Base-by-base conservation (phyloP, 2,329 filamentous ascomycete species). In the Colletotrichum liriopes region DNA sequence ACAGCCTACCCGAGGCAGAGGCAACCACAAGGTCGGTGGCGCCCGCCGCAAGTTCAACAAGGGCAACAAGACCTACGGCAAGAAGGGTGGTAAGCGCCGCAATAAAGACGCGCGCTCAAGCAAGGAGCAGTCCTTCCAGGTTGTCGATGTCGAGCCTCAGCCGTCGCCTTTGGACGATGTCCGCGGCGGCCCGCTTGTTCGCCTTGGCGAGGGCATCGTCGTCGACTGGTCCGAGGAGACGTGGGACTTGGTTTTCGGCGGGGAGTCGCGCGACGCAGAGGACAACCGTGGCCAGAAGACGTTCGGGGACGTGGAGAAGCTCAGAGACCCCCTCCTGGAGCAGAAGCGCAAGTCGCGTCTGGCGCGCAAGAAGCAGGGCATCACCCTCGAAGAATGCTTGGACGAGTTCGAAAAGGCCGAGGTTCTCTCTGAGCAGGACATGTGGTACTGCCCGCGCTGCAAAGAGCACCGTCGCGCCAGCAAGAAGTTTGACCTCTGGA, bases 401-500 rank as follows among this genome's bases (percentile, higher is more conserved):
- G 93, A 95, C 71, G 96, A 98, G 82, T 98, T 98, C 76, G 94
- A 96, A 79, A 96, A 96, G 80, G 93, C 95, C 72, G 96, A 99
- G 82, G 91, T 98, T 18, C 86, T 99, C 5, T 98, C 96, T 0
- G 94, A 98, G 80, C 93, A 97, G 79, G 97, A 99, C 80, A 96
- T 94, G 72, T 99, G 96, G 96, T 98, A 97, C 80, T 99, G 96
- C 79, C 96, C 94, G 68, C 91, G 94, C 39, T 99, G 96, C 87
- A 98, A 98, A 81, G 94, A 98, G 77, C 93, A 97, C 78, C 91
- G 94, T 20, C 92, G 94, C 72, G 96, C 96, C 26, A 95, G 93
- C 83, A 99, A 99, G 86, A 98, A 96, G 78, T 94, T 99, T 65
- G 95, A 98, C 79, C 89, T 99, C 23, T 99, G 96, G 96, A 98